phyloP scores from a whole-genome alignment of 2,329 filamentous ascomycete genomes.

The Pestalotiopsis sp. region DNA sequence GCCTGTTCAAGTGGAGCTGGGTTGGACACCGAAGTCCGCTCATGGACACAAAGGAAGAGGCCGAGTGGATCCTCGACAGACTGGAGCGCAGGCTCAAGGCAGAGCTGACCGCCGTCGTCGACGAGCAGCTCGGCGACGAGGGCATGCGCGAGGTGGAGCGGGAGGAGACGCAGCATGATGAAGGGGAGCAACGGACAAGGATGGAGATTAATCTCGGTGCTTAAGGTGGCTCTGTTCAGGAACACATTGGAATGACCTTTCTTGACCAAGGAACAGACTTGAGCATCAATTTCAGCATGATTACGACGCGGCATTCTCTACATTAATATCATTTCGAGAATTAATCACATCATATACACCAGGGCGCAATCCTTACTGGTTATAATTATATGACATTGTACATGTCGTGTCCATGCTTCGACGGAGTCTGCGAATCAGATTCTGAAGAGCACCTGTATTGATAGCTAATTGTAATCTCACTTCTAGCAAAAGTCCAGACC shows the following conservation, averaged over 20 bases:
- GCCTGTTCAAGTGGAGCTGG: constrained; percentile 68
- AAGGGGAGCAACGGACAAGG: background rate
- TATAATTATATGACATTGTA: background rate
- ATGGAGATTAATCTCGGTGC: background rate
- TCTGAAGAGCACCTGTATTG: background rate
- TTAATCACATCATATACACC: background rate
- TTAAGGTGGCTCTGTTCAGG: background rate
- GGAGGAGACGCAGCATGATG: constrained; percentile 20
- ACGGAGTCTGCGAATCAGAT: too few species aligned
- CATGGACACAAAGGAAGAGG: constrained; percentile 69
- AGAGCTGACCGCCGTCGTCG: constrained; percentile 40
- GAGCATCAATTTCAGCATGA: background rate
- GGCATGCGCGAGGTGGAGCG: constrained; percentile 19
- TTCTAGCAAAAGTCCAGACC: background rate
- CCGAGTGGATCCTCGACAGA: constrained; percentile 73
- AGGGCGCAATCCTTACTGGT: background rate
- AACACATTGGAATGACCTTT: background rate
- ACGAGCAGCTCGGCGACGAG: constrained; percentile 17
- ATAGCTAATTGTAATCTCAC: background rate
- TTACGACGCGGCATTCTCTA: background rate
- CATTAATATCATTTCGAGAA: background rate
- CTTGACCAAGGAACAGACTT: background rate
- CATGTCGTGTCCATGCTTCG: background rate
- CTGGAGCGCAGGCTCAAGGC: constrained; percentile 59
- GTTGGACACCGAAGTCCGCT: constrained; percentile 69